phyloP scores from a whole-genome alignment of 805 yeast species.

The Nakazawaea populi region DNA sequence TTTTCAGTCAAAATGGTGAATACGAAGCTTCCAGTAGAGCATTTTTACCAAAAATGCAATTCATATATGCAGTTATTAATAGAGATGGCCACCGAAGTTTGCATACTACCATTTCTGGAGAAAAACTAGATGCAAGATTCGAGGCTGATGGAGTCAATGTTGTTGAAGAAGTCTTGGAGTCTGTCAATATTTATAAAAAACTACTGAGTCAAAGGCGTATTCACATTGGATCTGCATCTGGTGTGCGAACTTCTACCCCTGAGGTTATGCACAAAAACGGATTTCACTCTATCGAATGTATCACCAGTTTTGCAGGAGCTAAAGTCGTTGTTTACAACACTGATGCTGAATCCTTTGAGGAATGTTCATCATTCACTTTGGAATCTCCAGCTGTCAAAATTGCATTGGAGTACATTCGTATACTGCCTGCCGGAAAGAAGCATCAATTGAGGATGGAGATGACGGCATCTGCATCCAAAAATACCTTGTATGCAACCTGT shows the following conservation, averaged over 20 bases:
- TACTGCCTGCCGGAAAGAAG: slow-evolving; percentile 26
- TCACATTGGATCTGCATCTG: not conserved
- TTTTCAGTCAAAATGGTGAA: slow-evolving; percentile 42
- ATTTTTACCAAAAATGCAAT: slow-evolving; percentile 62
- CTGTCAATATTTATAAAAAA: slow-evolving; percentile 37
- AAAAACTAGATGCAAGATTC: slow-evolving; percentile 59
- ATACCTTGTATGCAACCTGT: slow-evolving; percentile 64
- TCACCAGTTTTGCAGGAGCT: slow-evolving; percentile 65
- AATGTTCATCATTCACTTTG: slow-evolving; percentile 48
- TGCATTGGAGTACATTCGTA: slow-evolving; percentile 45
- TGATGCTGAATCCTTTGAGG: slow-evolving; percentile 33
- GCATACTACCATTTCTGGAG: slow-evolving; percentile 55
- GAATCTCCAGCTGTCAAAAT: slow-evolving; percentile 73
- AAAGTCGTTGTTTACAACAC: slow-evolving; percentile 42
- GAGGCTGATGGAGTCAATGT: slow-evolving; percentile 50
- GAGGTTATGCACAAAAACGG: slow-evolving; percentile 17
- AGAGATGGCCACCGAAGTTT: slow-evolving; percentile 27
- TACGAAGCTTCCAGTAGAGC: slow-evolving; percentile 50
- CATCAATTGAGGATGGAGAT: slow-evolving; percentile 48
- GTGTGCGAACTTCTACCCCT: not conserved
- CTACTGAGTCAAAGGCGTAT: slow-evolving; percentile 18
- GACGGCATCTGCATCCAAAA: slow-evolving; percentile 63
- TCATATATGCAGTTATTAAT: slow-evolving; percentile 34
- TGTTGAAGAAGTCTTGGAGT: slow-evolving; percentile 45
- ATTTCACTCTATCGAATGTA: slow-evolving; percentile 37